Conservation (phyloP, 2,329 filamentous ascomycete species). For the Verticillium klebahnii region DNA sequence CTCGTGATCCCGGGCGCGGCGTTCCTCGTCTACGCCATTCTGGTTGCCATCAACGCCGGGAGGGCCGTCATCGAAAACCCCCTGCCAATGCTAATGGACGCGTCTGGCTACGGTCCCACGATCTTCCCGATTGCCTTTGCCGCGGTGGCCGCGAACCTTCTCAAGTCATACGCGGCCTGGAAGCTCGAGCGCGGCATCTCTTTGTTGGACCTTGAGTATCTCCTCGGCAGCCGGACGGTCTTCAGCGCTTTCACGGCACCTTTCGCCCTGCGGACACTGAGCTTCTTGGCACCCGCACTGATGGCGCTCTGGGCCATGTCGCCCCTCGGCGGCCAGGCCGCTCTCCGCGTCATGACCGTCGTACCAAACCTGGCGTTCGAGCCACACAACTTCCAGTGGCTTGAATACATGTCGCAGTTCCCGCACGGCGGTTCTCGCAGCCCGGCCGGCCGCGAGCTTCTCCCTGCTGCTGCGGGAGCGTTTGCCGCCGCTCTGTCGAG, state of each 20-base stretch:
- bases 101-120: not conserved
- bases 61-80: not conserved
- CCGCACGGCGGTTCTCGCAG: not conserved
- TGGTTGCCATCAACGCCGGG: not conserved
- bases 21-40: not conserved
- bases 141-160: constrained; percentile 1
- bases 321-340: constrained; percentile 4
- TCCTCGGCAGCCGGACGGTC: not conserved
- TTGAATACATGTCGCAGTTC: constrained; percentile 2
- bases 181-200: constrained; percentile 5
- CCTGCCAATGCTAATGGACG: not conserved
- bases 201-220: constrained; percentile 2
- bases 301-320: constrained; percentile 4
- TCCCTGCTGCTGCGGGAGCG: not conserved
- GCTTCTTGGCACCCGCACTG: not conserved
- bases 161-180: constrained; percentile 3
- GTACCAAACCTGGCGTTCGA: not conserved
- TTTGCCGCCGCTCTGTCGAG: not conserved
- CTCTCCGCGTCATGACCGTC: constrained; percentile 2
- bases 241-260: constrained; percentile 5
- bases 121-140: constrained; percentile 1
- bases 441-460: not conserved
- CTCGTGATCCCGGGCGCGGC: not conserved
- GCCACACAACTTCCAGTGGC: not conserved
- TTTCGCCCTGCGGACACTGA: not conserved